These are phyloP conservation scores for Arxiozyma heterogenica DNA, from an alignment of 1,139 yeast species.

Conservation along the genomic window DNA sequence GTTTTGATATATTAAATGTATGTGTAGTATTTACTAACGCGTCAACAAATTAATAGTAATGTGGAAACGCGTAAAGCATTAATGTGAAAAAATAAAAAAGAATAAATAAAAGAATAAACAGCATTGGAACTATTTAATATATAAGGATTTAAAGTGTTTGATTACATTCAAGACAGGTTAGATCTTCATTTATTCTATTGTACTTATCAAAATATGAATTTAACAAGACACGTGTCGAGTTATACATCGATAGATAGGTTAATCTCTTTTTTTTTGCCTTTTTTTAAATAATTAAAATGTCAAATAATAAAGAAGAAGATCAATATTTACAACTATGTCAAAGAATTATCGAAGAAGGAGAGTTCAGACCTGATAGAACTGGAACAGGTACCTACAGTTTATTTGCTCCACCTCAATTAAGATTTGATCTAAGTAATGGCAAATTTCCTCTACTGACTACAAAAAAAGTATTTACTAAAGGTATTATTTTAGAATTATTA, in stretches of 20 bases:
- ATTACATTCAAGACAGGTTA: background rate
- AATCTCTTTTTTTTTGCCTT: too few relatives aligned
- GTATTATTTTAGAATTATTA: slow-evolving; percentile 75
- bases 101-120: too few relatives aligned
- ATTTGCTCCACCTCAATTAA: slow-evolving; percentile 92
- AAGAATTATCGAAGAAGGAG: slow-evolving; percentile 73
- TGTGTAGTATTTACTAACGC: too few relatives aligned
- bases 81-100: background rate
- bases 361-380: slow-evolving; percentile 86
- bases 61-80: too few relatives aligned
- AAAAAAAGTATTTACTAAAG: slow-evolving; percentile 82
- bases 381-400: slow-evolving; percentile 91
- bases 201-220: too few relatives aligned
- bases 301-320: slow-evolving; percentile 49
- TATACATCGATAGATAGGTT: background rate
- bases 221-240: background rate
- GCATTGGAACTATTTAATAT: too few relatives aligned
- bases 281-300: background rate
- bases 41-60: too few relatives aligned
- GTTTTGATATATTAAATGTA: too few relatives aligned
- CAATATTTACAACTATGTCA: slow-evolving; percentile 78
- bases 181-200: too few relatives aligned
- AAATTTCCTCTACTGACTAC: slow-evolving; percentile 84
- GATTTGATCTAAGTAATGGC: slow-evolving; percentile 68
- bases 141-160: background rate